Percentiles rank a stretch among this genome's conserved stretches.
Conservation (phyloP, 768 basidiomycete genomes). For the Paxillus rubicundulus region DNA sequence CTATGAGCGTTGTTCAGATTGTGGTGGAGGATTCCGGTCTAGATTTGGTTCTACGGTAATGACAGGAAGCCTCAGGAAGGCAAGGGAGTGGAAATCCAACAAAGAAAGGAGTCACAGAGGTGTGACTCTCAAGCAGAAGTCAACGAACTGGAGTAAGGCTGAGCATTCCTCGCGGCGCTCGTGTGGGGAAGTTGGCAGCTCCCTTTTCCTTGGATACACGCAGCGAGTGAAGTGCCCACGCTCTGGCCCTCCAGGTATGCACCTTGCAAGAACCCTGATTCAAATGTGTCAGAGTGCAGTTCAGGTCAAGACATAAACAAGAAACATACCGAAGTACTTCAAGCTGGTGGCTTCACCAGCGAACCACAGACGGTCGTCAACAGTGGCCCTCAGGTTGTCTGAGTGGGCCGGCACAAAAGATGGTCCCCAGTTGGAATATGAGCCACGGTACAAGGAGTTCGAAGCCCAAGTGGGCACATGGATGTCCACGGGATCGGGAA, state of each 20-base stretch:
- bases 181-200: constrained; percentile 27
- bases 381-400: constrained; percentile 55
- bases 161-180: constrained; percentile 29
- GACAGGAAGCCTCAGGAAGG: neutral
- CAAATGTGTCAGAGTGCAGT: neutral
- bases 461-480: constrained; percentile 53
- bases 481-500: constrained; percentile 58
- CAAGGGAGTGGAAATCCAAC: neutral
- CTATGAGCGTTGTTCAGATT: neutral
- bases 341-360: constrained; percentile 61
- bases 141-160: constrained; percentile 30
- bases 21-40: neutral
- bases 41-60: neutral
- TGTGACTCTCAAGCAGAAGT: neutral
- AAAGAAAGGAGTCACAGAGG: neutral
- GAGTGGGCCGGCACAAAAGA: constrained; percentile 53
- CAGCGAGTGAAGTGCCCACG: constrained; percentile 38
- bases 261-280: constrained; percentile 52
- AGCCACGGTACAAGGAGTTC: constrained; percentile 43
- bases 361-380: constrained; percentile 53
- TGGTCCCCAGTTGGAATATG: constrained; percentile 71
- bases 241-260: constrained; percentile 55
- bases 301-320: neutral
- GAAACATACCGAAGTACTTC: constrained; percentile 54
- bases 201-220: constrained; percentile 37